A percentile compares a stretch with the other conserved stretches of the same genome.
Conservation (phyloP, 2,329 filamentous ascomycete genomes). For the Aureobasidium sp. region DNA sequence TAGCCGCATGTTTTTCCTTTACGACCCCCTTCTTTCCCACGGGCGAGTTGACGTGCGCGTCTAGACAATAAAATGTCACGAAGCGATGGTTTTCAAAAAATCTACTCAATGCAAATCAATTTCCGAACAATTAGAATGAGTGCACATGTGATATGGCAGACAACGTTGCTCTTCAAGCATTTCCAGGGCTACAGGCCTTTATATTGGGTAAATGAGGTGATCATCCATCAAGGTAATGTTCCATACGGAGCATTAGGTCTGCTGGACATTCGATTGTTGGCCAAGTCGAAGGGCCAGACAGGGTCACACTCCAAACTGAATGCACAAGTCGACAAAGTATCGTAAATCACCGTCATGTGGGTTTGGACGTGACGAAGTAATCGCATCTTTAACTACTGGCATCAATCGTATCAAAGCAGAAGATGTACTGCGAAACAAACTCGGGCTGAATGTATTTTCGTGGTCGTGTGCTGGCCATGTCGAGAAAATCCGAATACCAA, state of each 20-base stretch:
- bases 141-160: not conserved
- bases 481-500: not conserved
- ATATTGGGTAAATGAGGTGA: not conserved
- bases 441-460: no score
- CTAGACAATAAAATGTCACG: constrained; percentile 18
- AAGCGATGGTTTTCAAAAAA: constrained; percentile 17
- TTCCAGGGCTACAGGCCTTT: not conserved
- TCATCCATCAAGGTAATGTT: constrained; percentile 5
- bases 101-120: constrained; percentile 16
- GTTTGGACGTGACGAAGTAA: no score
- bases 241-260: not conserved
- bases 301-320: not conserved
- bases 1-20: constrained; percentile 16
- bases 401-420: not conserved
- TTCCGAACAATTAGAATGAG: not conserved
- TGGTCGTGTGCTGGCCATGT: not conserved
- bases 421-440: not conserved
- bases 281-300: not conserved
- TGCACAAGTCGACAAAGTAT: not conserved
- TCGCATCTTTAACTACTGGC: no score
- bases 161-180: not conserved
- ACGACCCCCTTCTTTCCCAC: constrained; percentile 10
- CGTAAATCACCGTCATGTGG: not conserved
- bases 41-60: constrained; percentile 15
- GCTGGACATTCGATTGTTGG: not conserved